phyloP scores from a whole-genome alignment of 345 rosid species.

The Eucalyptus marginata region DNA sequence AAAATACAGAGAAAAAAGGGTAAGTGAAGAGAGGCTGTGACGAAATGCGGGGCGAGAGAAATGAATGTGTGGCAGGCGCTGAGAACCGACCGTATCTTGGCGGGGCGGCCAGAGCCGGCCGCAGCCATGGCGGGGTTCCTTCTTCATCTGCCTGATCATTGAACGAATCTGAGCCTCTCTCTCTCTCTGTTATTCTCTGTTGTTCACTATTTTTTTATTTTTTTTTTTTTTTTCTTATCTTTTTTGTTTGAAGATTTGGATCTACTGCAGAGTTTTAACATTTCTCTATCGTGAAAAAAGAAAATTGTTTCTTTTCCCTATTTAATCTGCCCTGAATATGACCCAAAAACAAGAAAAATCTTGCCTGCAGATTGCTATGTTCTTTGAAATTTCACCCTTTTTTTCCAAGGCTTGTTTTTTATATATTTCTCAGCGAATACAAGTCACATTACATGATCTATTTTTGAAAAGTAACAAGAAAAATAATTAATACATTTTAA shows the following conservation, averaged over 20 bases:
- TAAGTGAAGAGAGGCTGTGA: not conserved
- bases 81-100: not conserved
- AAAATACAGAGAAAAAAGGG: not conserved
- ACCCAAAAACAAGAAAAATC: not conserved
- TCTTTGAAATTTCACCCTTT: not conserved
- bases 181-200: not conserved
- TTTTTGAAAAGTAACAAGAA: not conserved
- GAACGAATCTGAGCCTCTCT: not conserved
- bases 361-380: not conserved
- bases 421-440: too few species aligned
- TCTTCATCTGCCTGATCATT: not conserved
- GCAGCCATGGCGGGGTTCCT: not conserved
- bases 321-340: not conserved
- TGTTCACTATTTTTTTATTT: not conserved
- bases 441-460: not conserved
- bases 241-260: not conserved
- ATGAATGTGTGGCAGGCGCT: not conserved
- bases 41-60: not conserved
- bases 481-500: too few species aligned
- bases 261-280: fast-evolving
- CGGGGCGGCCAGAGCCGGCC: not conserved
- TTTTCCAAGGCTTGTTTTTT: too few species aligned
- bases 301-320: not conserved
- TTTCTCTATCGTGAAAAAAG: not conserved
- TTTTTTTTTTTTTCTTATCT: too few species aligned